phyloP scores from a whole-genome alignment of 148 eudicot species.

The Rhododendron mucronatum region DNA sequence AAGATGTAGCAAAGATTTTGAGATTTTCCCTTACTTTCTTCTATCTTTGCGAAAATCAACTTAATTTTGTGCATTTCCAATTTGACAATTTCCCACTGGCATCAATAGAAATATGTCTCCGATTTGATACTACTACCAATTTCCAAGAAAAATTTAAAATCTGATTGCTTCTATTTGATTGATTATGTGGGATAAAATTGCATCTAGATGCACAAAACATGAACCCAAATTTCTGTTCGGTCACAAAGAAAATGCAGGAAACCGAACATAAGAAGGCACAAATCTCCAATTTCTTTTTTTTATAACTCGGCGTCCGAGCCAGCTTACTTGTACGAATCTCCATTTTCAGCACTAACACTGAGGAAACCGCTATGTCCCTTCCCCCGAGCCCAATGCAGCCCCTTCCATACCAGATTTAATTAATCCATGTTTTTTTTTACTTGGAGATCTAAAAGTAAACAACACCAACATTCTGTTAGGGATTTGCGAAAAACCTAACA shows the following conservation, averaged over 20 bases:
- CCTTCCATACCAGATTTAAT: not conserved
- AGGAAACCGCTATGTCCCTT: not conserved
- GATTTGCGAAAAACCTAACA: not conserved
- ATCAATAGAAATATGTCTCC: not conserved
- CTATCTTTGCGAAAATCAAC: not conserved
- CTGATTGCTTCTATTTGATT: not conserved
- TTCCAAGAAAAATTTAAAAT: not conserved
- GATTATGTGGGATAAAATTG: not conserved
- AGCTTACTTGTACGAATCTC: not conserved
- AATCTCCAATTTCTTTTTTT: not conserved
- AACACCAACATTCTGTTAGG: not conserved
- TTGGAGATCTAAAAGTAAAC: not conserved
- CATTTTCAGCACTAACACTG: not conserved
- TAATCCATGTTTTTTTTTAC: not conserved
- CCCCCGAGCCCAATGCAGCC: not conserved
- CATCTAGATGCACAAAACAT: not conserved
- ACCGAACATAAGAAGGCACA: not conserved
- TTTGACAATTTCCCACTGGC: not conserved
- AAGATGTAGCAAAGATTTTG: not conserved
- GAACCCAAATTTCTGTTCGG: not conserved
- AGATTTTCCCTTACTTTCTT: not conserved
- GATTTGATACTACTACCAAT: not conserved
- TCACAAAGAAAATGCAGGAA: constrained; percentile 6
- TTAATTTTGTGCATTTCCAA: not conserved
- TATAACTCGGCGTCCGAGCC: not conserved